These are phyloP conservation scores for Microdochium paspali DNA, from an alignment of 2,329 filamentous ascomycete genomes.

Conservation along the genomic window DNA sequence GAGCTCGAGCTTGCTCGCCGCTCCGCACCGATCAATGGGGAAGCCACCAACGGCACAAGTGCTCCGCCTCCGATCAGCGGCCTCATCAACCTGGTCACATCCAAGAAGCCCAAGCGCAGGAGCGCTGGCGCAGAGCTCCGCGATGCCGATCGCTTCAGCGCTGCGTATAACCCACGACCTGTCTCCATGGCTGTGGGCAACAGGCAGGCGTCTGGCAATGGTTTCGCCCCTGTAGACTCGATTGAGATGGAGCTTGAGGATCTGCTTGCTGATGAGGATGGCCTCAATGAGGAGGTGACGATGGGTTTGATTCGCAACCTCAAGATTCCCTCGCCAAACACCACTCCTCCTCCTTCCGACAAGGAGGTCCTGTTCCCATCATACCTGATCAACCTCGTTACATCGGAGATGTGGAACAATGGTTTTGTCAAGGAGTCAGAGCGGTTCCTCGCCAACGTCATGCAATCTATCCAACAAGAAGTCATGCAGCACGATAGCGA, in stretches of 20 bases:
- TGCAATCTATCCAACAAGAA: slow-evolving; percentile 99
- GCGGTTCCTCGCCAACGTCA: slow-evolving; percentile 96
- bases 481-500: slow-evolving; percentile 99
- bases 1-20: slow-evolving; percentile 83
- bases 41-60: slow-evolving; percentile 55
- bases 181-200: slow-evolving; percentile 87
- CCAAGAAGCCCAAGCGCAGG: slow-evolving; percentile 92
- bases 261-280: slow-evolving; percentile 89
- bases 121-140: slow-evolving; percentile 83
- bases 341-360: slow-evolving; percentile 83
- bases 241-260: slow-evolving; percentile 93
- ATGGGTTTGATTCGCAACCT: slow-evolving; percentile 93
- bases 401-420: slow-evolving; percentile 99
- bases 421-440: slow-evolving; percentile 99
- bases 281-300: slow-evolving; percentile 92
- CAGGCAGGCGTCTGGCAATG: slow-evolving; percentile 62
- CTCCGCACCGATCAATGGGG: slow-evolving; percentile 62
- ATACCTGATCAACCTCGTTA: slow-evolving; percentile 97
- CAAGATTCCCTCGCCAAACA: slow-evolving; percentile 85
- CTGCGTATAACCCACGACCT: slow-evolving; percentile 85
- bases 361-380: slow-evolving; percentile 98
- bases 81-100: slow-evolving; percentile 92
- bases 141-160: slow-evolving; percentile 83
- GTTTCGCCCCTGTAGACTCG: slow-evolving; percentile 77
- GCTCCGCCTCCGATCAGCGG: slow-evolving; percentile 54